These are phyloP conservation scores for Arthrobotrys sinensis DNA, from an alignment of 2,329 filamentous ascomycete genomes.

Conservation along the genomic window DNA sequence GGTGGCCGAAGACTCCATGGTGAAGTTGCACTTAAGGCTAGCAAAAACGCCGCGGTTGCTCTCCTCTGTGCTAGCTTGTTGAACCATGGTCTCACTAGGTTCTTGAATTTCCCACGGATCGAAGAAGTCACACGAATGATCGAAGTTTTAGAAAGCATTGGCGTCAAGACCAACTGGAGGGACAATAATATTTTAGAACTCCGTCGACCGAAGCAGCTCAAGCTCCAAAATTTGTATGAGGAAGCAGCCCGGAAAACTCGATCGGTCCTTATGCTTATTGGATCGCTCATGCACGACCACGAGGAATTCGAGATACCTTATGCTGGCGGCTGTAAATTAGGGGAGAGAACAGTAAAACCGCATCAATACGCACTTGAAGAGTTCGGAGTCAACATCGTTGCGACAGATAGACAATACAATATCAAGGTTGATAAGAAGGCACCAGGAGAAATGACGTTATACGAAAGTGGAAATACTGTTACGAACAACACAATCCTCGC, in stretches of 20 bases:
- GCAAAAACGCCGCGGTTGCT: conserved; percentile 47
- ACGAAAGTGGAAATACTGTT: conserved; percentile 47
- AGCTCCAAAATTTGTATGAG: conserved; percentile 19
- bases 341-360: conserved; percentile 34
- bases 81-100: conserved; percentile 40
- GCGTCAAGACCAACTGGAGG: conserved; percentile 18
- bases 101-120: conserved; percentile 43
- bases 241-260: conserved; percentile 31
- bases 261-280: conserved; percentile 37
- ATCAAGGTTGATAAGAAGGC: conserved; percentile 26
- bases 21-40: conserved; percentile 35
- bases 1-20: conserved; percentile 34
- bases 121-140: conserved; percentile 43
- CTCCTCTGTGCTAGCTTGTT: conserved; percentile 44
- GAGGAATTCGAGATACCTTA: conserved; percentile 35
- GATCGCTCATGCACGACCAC: conserved; percentile 29
- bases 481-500: conserved; percentile 41
- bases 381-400: conserved; percentile 25
- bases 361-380: conserved; percentile 36
- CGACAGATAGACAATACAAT: conserved; percentile 4
- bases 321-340: conserved; percentile 37
- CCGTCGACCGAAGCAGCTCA: conserved; percentile 23
- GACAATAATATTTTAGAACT: conserved; percentile 27
- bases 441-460: conserved; percentile 39
- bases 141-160: conserved; percentile 38